Evolutionary conservation across 495 filamentous ascomycete species (phyloP).

Genomic region (Halenospora varia): DNA sequence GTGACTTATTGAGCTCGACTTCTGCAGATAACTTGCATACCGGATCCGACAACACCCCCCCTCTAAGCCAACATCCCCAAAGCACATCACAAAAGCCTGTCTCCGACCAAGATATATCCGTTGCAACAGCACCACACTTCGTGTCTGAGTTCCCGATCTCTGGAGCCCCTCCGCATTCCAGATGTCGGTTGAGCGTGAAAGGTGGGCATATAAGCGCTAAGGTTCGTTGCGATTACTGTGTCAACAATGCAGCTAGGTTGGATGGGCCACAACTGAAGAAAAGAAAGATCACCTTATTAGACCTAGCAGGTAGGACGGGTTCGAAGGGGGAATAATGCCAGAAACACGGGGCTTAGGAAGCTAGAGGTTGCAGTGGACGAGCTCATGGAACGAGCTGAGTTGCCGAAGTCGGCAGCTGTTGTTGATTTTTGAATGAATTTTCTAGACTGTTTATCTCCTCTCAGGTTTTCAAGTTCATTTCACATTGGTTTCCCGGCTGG

Average conservation of each 20-base stretch:
- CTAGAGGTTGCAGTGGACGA: conserved; percentile 6
- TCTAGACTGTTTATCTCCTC: conserved; percentile 13
- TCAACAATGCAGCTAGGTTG: conserved; percentile 13
- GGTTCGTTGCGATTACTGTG: conserved; percentile 13
- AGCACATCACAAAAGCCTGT: conserved; percentile 7
- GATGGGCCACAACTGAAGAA: conserved; percentile 8
- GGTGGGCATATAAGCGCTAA: conserved; percentile 9
- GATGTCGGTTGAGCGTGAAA: conserved; percentile 12
- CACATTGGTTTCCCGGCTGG: conserved; percentile 13
- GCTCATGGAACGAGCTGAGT: conserved; percentile 10
- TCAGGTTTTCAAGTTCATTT: conserved; percentile 13
- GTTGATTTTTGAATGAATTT: conserved; percentile 15
- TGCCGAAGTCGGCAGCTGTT: conserved; percentile 6
- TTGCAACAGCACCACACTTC: conserved; percentile 5
- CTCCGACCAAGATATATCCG: conserved; percentile 9
- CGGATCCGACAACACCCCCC: conserved; percentile 7
- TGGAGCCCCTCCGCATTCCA: conserved; percentile 10
- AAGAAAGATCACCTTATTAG: conserved; percentile 4
- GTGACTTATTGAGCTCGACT: conserved; percentile 3
- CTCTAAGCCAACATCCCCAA: conserved; percentile 6
- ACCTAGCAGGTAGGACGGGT: conserved; percentile 11
- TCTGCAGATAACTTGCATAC: conserved; percentile 3
- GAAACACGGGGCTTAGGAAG: conserved; percentile 2
- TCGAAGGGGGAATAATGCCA: conserved; percentile 13
- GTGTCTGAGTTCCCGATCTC: conserved; percentile 12